A percentile compares a stretch with the other conserved stretches of the same genome.
phyloP scores from a whole-genome alignment of 176 grass and related monocot genomes.

The Oryza glumipatula region DNA sequence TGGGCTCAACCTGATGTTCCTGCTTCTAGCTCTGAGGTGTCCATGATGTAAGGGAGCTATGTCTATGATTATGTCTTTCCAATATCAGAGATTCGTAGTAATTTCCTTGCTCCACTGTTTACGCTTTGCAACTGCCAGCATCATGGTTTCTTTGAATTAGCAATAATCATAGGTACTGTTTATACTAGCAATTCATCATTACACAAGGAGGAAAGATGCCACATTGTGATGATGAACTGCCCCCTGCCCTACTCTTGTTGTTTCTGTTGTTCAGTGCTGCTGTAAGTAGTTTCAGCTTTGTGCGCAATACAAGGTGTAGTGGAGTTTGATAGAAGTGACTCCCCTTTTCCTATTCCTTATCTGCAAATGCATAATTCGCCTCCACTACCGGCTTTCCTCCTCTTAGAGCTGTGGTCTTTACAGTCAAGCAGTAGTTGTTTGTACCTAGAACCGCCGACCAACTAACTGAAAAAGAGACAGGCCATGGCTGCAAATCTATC shows the following conservation, averaged over 20 bases:
- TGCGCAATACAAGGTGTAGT: conserved; percentile 23
- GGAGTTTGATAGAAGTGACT: conserved; percentile 29
- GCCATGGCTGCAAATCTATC: not conserved
- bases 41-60: not conserved
- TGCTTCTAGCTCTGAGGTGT: conserved; percentile 1
- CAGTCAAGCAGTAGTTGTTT: not conserved
- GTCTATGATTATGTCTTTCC: not conserved
- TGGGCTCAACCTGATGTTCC: not conserved
- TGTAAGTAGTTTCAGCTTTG: conserved; percentile 14
- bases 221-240: conserved; percentile 1
- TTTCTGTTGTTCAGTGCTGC: conserved; percentile 16
- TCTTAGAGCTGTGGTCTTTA: conserved; percentile 1
- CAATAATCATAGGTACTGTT: conserved; percentile 23
- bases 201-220: not conserved
- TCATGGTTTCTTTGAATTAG: not conserved
- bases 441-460: not conserved
- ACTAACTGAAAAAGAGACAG: not conserved
- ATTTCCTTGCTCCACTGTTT: conserved; percentile 10
- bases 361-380: conserved; percentile 33
- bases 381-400: conserved; percentile 7
- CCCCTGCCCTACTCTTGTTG: not conserved
- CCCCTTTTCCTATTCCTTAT: conserved; percentile 23
- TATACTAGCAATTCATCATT: not conserved
- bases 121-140: not conserved
- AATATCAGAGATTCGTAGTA: not conserved